phyloP scores from a whole-genome alignment of 768 basidiomycete species.

The Termitomyces sp. region DNA sequence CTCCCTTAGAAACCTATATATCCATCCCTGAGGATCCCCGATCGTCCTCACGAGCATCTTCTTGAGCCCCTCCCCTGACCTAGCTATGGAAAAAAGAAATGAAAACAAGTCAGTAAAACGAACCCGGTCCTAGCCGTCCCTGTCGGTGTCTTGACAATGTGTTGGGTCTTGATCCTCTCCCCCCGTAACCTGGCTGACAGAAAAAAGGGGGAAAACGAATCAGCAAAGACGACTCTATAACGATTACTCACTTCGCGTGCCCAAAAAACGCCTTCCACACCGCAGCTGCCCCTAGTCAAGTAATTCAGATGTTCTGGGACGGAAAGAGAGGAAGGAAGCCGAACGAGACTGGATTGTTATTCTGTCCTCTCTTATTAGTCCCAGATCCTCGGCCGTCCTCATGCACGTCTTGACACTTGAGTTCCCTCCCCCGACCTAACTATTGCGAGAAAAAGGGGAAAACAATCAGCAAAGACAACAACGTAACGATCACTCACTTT shows the following conservation, averaged over 20 bases:
- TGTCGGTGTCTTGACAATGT: neutral
- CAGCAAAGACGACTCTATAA: constrained; percentile 1
- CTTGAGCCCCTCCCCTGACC: neutral
- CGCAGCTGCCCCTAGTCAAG: constrained; percentile 3
- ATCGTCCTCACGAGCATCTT: neutral
- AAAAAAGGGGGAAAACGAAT: neutral
- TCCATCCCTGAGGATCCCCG: constrained; percentile 7
- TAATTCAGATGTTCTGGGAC: neutral
- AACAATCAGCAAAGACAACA: constrained; percentile 2
- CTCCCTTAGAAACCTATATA: neutral
- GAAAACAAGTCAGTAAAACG: neutral
- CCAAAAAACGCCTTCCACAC: neutral
- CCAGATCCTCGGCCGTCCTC: neutral
- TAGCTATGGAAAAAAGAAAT: neutral
- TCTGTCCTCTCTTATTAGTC: neutral
- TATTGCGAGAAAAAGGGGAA: neutral
- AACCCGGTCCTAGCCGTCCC: neutral
- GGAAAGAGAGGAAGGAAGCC: neutral
- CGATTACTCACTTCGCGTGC: neutral
- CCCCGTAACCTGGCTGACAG: neutral
- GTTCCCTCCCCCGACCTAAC: constrained; percentile 2
- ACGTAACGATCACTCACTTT: neutral
- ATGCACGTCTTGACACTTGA: neutral
- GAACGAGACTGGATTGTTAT: neutral
- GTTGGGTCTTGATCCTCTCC: neutral